Evolutionary conservation across 148 eudicot genomes (phyloP).

Genomic region (Cornus suecica): DNA sequence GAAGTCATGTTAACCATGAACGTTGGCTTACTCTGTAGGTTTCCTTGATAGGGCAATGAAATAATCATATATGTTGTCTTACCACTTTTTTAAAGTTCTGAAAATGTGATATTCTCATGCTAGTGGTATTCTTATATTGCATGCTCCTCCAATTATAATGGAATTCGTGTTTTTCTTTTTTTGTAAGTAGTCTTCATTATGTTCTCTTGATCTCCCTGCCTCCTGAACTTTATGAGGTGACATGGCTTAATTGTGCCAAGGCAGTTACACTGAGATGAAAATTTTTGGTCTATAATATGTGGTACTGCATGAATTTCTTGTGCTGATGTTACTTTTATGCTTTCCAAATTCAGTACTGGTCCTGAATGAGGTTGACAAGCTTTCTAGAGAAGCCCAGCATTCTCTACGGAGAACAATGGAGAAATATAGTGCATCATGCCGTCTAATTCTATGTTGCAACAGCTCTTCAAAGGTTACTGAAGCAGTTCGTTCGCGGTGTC

Average conservation of each 20-base stretch:
- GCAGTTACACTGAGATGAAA: background rate
- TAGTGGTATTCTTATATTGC: background rate
- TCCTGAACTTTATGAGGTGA: too few species aligned
- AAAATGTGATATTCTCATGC: background rate
- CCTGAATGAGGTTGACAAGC: constrained; percentile 98
- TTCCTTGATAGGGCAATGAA: background rate
- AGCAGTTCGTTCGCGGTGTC: constrained; percentile 96
- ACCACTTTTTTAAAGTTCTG: background rate
- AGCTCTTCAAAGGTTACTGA: constrained; percentile 95
- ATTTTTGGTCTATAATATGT: background rate
- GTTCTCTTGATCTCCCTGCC: too few species aligned
- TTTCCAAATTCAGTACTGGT: constrained; percentile 56
- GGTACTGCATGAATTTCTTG: background rate
- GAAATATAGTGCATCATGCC: constrained; percentile 92
- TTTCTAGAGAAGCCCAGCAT: constrained; percentile 97
- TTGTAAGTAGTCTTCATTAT: too few species aligned
- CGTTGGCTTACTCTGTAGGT: background rate
- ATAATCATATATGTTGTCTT: background rate
- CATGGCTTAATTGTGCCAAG: background rate
- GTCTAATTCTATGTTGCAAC: constrained; percentile 86
- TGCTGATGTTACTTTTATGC: background rate
- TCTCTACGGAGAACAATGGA: constrained; percentile 95
- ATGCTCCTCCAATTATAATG: background rate
- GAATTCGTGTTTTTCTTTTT: background rate
- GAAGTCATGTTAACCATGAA: background rate